These are phyloP conservation scores for Sonneratia caseolaris DNA, from an alignment of 345 rosid genomes.

Conservation along the genomic window DNA sequence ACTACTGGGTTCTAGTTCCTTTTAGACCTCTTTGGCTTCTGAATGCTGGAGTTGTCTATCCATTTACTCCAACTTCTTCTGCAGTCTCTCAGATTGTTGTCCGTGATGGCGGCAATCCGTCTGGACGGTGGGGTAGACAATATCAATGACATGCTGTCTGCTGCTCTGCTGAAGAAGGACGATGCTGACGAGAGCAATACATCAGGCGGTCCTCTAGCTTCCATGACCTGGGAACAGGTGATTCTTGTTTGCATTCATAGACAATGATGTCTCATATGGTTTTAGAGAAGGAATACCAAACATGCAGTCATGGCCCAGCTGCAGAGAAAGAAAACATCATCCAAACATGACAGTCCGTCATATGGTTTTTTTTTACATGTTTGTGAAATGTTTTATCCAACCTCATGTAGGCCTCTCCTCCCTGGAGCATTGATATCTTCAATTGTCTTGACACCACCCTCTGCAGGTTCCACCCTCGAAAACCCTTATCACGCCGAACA, in stretches of 20 bases:
- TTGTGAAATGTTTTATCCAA: neutral
- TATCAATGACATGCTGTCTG: conserved; percentile 48
- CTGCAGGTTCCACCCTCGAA: conserved; percentile 59
- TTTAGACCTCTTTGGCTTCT: too few relatives aligned
- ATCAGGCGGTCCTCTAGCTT: conserved; percentile 64
- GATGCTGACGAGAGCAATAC: conserved; percentile 41
- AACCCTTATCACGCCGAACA: conserved; percentile 86
- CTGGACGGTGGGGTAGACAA: conserved; percentile 64
- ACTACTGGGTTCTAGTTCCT: too few relatives aligned
- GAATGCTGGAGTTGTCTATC: too few relatives aligned
- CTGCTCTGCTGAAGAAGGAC: conserved; percentile 45
- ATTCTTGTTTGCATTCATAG: conserved; percentile 1
- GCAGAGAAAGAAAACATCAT: too few relatives aligned
- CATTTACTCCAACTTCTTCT: conserved; percentile 8
- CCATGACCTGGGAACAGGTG: conserved; percentile 93
- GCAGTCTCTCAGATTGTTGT: conserved; percentile 79
- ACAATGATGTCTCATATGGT: neutral
- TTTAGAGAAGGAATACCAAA: too few relatives aligned
- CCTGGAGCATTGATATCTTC: neutral
- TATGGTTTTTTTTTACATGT: neutral
- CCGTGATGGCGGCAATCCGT: conserved; percentile 80
- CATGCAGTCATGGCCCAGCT: too few relatives aligned
- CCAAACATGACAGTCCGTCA: neutral
- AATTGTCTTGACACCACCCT: neutral
- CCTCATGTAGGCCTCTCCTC: neutral